Conservation (phyloP, 2,329 filamentous ascomycete species). For the Trichoderma asperellum region DNA sequence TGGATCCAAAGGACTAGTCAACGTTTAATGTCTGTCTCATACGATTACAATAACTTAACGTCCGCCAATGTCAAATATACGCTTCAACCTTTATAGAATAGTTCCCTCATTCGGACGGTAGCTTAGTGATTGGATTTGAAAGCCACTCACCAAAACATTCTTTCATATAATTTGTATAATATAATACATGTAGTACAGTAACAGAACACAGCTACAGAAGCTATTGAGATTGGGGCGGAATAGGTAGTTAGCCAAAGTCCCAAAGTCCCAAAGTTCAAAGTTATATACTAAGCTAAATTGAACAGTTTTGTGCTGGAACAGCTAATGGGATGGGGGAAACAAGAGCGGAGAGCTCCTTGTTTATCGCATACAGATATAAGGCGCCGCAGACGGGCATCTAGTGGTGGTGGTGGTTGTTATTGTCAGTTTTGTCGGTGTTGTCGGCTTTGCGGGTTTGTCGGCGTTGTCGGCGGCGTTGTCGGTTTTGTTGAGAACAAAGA, state of each 20-base stretch:
- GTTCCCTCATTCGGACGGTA: too few species aligned
- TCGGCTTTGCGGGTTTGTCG: background rate
- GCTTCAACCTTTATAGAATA: too few species aligned
- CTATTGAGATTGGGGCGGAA: background rate
- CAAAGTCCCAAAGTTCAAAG: background rate
- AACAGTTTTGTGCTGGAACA: background rate
- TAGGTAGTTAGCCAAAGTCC: too few species aligned
- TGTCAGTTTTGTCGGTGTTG: background rate
- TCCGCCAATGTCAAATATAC: too few species aligned
- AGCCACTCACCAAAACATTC: background rate
- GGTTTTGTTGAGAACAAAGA: too few species aligned
- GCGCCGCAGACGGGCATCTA: background rate
- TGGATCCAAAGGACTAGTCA: too few species aligned
- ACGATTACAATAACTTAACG: too few species aligned
- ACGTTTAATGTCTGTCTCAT: too few species aligned
- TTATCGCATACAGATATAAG: background rate
- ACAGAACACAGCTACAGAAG: background rate
- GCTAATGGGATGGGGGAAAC: background rate
- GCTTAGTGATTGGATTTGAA: background rate
- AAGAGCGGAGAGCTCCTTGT: rapidly evolving
- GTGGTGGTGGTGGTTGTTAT: background rate
- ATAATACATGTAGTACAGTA: too few species aligned
- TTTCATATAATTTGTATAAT: background rate
- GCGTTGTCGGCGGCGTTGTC: background rate
- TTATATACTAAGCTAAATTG: background rate